Percentiles rank a stretch among this genome's conserved stretches.
Conservation (phyloP, 2,329 filamentous ascomycete genomes). For the Ciborinia camelliae region DNA sequence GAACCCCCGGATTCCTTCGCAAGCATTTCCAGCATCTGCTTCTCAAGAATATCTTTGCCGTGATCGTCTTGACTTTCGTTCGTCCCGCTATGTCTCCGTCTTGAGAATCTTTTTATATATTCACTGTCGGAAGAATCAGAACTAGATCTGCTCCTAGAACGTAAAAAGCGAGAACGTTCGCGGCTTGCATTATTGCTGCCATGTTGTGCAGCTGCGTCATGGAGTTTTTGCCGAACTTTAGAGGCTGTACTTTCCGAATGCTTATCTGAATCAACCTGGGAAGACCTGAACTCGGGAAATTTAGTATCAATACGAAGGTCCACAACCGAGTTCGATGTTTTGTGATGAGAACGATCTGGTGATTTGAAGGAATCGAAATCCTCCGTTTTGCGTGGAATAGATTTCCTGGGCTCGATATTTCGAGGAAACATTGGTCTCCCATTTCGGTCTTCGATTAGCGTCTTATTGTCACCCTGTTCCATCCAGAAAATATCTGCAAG, state of each 20-base stretch:
- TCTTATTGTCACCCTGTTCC: slow-evolving; percentile 76
- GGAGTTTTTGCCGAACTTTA: slow-evolving; percentile 58
- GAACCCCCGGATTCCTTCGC: slow-evolving; percentile 48
- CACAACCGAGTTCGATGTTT: slow-evolving; percentile 22
- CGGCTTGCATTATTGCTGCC: slow-evolving; percentile 52
- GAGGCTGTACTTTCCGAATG: slow-evolving; percentile 52
- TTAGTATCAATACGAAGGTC: slow-evolving; percentile 36
- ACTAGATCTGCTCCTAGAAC: slow-evolving; percentile 50
- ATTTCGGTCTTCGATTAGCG: slow-evolving; percentile 73
- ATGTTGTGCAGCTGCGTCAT: slow-evolving; percentile 48
- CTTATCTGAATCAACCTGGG: slow-evolving; percentile 30
- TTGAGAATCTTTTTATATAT: slow-evolving; percentile 34
- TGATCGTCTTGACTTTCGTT: slow-evolving; percentile 45
- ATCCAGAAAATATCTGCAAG: slow-evolving; percentile 90
- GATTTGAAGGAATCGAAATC: slow-evolving; percentile 24
- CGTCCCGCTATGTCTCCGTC: slow-evolving; percentile 45
- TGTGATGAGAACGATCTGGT: slow-evolving; percentile 20
- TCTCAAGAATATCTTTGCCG: slow-evolving; percentile 54
- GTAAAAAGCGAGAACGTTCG: slow-evolving; percentile 51
- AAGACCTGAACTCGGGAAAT: slow-evolving; percentile 36
- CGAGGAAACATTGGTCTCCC: slow-evolving; percentile 68
- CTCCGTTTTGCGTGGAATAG: slow-evolving; percentile 24
- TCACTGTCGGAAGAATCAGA: slow-evolving; percentile 62
- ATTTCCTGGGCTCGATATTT: slow-evolving; percentile 39
- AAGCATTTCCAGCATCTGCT: slow-evolving; percentile 60